Conservation (phyloP, 2,329 filamentous ascomycete species). For the Phialophora tarda region DNA sequence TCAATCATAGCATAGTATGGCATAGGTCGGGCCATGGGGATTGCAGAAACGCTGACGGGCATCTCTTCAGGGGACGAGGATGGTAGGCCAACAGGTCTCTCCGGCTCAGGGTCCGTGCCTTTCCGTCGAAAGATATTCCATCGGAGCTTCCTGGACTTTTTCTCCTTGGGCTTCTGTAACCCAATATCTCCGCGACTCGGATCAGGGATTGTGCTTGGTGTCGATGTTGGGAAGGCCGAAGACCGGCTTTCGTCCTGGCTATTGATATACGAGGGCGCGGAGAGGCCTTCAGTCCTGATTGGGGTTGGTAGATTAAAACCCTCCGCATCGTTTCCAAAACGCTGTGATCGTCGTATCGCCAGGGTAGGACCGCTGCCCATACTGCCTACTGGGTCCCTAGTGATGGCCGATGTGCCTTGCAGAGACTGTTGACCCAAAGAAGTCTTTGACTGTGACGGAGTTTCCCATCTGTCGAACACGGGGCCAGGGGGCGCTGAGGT, state of each 20-base stretch:
- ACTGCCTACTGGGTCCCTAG: not conserved
- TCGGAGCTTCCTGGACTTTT: slow-evolving; percentile 42
- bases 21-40: slow-evolving; percentile 51
- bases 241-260: slow-evolving; percentile 36
- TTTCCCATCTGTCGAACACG: slow-evolving; percentile 37
- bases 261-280: slow-evolving; percentile 29
- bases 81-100: slow-evolving; percentile 34
- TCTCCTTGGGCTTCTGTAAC: slow-evolving; percentile 28
- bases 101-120: slow-evolving; percentile 23
- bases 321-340: slow-evolving; percentile 32
- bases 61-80: slow-evolving; percentile 44
- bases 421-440: slow-evolving; percentile 44
- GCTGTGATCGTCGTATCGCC: slow-evolving; percentile 37
- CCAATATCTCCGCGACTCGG: slow-evolving; percentile 24
- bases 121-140: slow-evolving; percentile 66
- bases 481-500: slow-evolving; percentile 43
- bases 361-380: slow-evolving; percentile 24
- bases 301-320: slow-evolving; percentile 35
- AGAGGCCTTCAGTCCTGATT: slow-evolving; percentile 34
- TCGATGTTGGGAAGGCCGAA: slow-evolving; percentile 31
- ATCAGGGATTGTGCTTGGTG: slow-evolving; percentile 30
- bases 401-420: slow-evolving; percentile 37
- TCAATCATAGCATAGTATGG: slow-evolving; percentile 66
- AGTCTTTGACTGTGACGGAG: slow-evolving; percentile 36
- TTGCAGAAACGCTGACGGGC: slow-evolving; percentile 48